A percentile compares a stretch with the other conserved stretches of the same genome.
Evolutionary conservation across 2,329 filamentous ascomycete genomes (phyloP).

Genomic region (Microascus cirrosus): DNA sequence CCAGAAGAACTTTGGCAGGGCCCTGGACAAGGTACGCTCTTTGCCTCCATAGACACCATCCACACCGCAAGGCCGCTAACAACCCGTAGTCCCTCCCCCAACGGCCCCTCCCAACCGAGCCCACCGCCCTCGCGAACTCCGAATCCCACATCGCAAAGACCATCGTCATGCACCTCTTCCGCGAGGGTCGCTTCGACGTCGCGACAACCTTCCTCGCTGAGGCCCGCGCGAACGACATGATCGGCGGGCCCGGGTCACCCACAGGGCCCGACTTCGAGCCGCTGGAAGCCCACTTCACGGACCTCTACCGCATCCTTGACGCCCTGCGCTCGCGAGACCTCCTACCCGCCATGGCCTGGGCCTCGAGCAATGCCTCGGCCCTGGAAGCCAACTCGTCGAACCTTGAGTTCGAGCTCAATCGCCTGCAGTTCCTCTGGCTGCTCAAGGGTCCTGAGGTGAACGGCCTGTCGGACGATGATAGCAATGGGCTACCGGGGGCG

Average conservation of each 20-base stretch:
- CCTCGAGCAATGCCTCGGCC: slow-evolving; percentile 54
- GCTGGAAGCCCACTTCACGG: slow-evolving; percentile 46
- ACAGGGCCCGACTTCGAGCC: slow-evolving; percentile 1
- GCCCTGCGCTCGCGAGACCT: slow-evolving; percentile 67
- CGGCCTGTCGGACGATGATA: slow-evolving; percentile 40
- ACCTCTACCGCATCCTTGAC: slow-evolving; percentile 84
- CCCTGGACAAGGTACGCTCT: slow-evolving; percentile 61
- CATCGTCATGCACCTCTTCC: slow-evolving; percentile 90
- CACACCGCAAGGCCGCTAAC: not conserved
- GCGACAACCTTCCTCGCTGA: slow-evolving; percentile 78
- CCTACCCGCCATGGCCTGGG: slow-evolving; percentile 78
- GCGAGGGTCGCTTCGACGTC: slow-evolving; percentile 86
- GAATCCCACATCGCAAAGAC: slow-evolving; percentile 68
- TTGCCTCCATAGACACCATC: not conserved
- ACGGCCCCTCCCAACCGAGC: slow-evolving; percentile 59
- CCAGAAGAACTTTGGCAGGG: slow-evolving; percentile 74
- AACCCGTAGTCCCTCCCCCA: slow-evolving; percentile 21
- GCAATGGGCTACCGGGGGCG: slow-evolving; percentile 51
- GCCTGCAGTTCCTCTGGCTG: slow-evolving; percentile 81
- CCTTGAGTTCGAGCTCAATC: slow-evolving; percentile 87
- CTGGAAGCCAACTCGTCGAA: slow-evolving; percentile 81
- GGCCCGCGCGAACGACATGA: slow-evolving; percentile 18
- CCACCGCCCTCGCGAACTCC: slow-evolving; percentile 57
- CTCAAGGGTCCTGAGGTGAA: slow-evolving; percentile 54
- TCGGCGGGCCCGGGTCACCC: not conserved